phyloP scores from a whole-genome alignment of 768 basidiomycete species.

The Leucogyrophana mollusca region DNA sequence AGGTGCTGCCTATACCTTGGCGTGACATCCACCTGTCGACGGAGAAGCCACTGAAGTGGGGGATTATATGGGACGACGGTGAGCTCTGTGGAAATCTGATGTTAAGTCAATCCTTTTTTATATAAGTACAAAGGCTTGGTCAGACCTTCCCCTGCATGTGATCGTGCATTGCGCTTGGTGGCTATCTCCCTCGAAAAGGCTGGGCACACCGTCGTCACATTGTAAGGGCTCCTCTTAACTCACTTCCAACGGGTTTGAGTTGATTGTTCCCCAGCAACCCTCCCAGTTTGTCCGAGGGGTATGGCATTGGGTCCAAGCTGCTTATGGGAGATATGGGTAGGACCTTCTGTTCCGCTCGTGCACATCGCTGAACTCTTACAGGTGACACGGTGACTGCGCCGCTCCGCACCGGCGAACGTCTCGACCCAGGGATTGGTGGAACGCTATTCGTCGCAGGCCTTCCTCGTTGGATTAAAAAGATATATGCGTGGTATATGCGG shows the following conservation, averaged over 20 bases:
- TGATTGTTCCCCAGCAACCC: constrained; percentile 41
- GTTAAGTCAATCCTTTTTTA: too few relatives aligned
- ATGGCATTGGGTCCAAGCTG: constrained; percentile 42
- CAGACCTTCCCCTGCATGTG: constrained; percentile 48
- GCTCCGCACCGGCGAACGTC: constrained; percentile 35
- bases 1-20: constrained; percentile 23
- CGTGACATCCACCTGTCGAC: constrained; percentile 29
- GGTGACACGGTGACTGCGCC: constrained; percentile 27
- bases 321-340: constrained; percentile 43
- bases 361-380: constrained; percentile 1
- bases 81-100: too few relatives aligned
- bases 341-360: too few relatives aligned
- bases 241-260: background rate
- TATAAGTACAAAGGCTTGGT: constrained; percentile 53
- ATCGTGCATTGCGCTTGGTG: constrained; percentile 44
- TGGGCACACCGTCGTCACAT: constrained; percentile 47
- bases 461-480: constrained; percentile 35
- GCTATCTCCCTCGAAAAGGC: constrained; percentile 34
- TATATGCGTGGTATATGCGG: constrained; percentile 45
- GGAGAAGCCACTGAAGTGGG: constrained; percentile 57
- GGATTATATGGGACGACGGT: constrained; percentile 57
- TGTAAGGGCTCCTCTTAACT: constrained; percentile 32
- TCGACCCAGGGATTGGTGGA: constrained; percentile 40
- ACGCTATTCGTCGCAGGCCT: constrained; percentile 33
- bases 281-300: constrained; percentile 44